phyloP scores from a whole-genome alignment of 2,329 filamentous ascomycete genomes.

The Trichoderma arundinaceum region DNA sequence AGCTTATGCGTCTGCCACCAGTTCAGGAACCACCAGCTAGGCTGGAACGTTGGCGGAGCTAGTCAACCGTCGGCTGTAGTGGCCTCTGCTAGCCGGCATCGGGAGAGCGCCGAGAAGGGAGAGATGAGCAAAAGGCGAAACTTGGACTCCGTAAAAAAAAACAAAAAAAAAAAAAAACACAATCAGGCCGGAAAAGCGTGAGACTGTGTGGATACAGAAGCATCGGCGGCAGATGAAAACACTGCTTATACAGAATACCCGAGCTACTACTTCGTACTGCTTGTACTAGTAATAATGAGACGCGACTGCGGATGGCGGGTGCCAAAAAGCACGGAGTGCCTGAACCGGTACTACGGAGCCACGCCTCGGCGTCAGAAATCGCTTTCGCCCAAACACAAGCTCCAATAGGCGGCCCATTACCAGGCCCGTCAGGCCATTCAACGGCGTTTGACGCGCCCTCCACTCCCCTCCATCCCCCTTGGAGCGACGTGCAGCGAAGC shows the following conservation, averaged over 20 bases:
- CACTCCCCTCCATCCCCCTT: conserved; percentile 24
- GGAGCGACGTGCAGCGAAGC: conserved; percentile 31
- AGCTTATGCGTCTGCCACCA: conserved; percentile 10
- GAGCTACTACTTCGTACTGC: no score
- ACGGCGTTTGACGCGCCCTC: conserved; percentile 24
- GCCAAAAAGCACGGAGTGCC: conserved; percentile 8
- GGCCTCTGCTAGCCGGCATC: background rate
- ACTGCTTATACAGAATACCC: no score
- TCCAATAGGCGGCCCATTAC: conserved; percentile 25
- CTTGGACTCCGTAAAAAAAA: background rate
- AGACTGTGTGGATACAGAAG: conserved; percentile 18
- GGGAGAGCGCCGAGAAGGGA: background rate
- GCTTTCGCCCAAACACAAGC: conserved; percentile 15
- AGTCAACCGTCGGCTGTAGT: conserved; percentile 7
- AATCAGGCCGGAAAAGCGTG: background rate
- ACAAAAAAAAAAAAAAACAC: background rate
- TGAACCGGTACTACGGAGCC: conserved; percentile 9
- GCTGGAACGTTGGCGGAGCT: conserved; percentile 5
- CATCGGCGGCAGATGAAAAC: conserved; percentile 7
- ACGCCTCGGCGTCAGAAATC: conserved; percentile 29
- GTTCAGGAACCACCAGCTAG: conserved; percentile 20
- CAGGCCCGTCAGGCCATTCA: conserved; percentile 29
- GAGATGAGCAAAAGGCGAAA: background rate
- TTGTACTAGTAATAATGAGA: no score
- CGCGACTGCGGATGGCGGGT: background rate